These are phyloP conservation scores for Hortiboletus flavorubellus DNA, from an alignment of 768 basidiomycete genomes.

Conservation along the genomic window DNA sequence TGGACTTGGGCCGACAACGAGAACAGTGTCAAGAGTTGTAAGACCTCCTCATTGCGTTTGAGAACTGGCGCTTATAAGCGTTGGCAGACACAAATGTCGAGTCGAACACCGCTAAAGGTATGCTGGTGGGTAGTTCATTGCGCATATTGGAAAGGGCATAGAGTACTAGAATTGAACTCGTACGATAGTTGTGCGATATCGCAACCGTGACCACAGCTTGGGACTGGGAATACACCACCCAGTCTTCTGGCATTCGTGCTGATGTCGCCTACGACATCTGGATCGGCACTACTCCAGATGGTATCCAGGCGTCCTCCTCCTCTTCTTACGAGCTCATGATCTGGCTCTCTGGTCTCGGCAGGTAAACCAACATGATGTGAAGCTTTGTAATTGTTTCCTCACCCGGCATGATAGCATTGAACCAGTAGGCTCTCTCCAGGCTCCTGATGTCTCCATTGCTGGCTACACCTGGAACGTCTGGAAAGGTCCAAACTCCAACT, in stretches of 20 bases:
- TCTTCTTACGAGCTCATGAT: slow-evolving; percentile 61
- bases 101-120: slow-evolving; percentile 46
- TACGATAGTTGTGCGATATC: slow-evolving; percentile 38
- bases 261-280: slow-evolving; percentile 61
- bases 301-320: slow-evolving; percentile 42
- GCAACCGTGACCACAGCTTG: slow-evolving; percentile 47
- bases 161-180: not conserved
- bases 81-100: slow-evolving; percentile 47
- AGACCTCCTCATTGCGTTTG: slow-evolving; percentile 6
- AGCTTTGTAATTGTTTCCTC: not conserved
- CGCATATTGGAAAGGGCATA: not conserved
- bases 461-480: slow-evolving; percentile 57
- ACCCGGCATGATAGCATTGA: slow-evolving; percentile 39
- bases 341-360: slow-evolving; percentile 55
- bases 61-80: not conserved
- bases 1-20: slow-evolving; percentile 50
- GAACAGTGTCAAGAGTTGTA: slow-evolving; percentile 57
- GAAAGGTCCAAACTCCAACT: slow-evolving; percentile 51
- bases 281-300: slow-evolving; percentile 42
- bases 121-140: slow-evolving; percentile 33
- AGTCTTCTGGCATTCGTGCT: slow-evolving; percentile 46
- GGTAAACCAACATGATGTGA: slow-evolving; percentile 31
- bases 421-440: slow-evolving; percentile 50
- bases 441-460: slow-evolving; percentile 39
- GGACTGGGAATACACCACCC: slow-evolving; percentile 46